These are phyloP conservation scores for Rhodotorula graminis DNA, from an alignment of 768 basidiomycete genomes.

Conservation along the genomic window DNA sequence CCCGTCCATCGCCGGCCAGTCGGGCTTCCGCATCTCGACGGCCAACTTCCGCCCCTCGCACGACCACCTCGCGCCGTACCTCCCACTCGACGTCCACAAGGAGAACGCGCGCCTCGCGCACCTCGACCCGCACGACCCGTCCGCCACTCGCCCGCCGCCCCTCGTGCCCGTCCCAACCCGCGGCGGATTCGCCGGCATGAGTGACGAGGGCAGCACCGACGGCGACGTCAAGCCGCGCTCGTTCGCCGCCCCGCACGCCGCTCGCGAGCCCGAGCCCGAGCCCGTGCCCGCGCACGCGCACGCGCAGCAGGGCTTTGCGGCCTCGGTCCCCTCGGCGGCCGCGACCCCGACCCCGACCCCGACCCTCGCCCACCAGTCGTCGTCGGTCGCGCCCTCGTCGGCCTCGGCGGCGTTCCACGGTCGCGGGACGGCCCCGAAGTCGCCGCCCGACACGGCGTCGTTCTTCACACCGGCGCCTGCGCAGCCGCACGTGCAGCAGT, in stretches of 20 bases:
- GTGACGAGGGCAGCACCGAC: no score
- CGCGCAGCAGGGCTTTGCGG: no score
- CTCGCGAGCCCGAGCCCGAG: background rate
- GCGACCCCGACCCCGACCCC: no score
- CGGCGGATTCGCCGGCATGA: background rate
- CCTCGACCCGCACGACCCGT: constrained; percentile 2
- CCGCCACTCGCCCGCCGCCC: constrained; percentile 22
- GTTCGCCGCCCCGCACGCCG: no score
- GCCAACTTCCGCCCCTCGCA: constrained; percentile 3
- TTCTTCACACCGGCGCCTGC: background rate
- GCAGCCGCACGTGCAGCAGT: no score
- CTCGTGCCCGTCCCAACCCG: background rate
- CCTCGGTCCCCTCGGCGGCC: no score
- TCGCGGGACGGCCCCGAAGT: no score
- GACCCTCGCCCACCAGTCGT: no score
- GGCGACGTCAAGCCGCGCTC: no score
- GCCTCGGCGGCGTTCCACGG: no score
- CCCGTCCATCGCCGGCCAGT: background rate
- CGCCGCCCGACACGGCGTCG: no score
- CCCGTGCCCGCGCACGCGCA: background rate
- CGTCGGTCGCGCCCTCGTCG: no score
- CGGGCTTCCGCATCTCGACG: constrained; percentile 4
- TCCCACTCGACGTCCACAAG: constrained; percentile 12
- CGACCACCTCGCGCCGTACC: constrained; percentile 16
- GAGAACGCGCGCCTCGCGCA: constrained; percentile 10